These are phyloP conservation scores for Hordeum marinum DNA, from an alignment of 176 grass and related monocot species.

Conservation along the genomic window DNA sequence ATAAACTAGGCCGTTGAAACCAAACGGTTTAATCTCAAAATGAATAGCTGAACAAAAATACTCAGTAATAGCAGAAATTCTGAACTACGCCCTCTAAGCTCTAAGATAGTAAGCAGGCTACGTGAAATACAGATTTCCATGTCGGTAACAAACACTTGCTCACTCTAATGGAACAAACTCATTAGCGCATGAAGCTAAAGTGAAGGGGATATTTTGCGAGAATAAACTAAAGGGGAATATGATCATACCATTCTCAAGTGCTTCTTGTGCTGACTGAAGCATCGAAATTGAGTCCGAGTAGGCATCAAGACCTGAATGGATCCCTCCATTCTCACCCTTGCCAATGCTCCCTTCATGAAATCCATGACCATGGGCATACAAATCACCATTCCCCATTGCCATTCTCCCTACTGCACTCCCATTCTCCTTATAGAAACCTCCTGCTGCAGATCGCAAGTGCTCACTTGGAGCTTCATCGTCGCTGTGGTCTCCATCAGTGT, in stretches of 20 bases:
- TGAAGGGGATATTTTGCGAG: background rate
- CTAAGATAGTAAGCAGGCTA: background rate
- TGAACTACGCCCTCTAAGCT: background rate
- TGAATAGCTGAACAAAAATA: background rate
- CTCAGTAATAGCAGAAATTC: background rate
- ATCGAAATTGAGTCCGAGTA: slow-evolving; percentile 46
- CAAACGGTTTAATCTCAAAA: background rate
- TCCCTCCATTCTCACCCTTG: slow-evolving; percentile 47
- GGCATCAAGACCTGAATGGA: slow-evolving; percentile 38
- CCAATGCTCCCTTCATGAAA: slow-evolving; percentile 21
- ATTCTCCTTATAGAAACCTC: slow-evolving; percentile 50
- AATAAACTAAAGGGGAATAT: background rate
- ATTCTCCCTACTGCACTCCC: slow-evolving; percentile 27
- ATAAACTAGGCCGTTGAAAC: background rate
- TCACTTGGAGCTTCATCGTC: slow-evolving; percentile 44
- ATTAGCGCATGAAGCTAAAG: background rate
- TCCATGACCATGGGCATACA: slow-evolving; percentile 12
- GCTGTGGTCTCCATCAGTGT: slow-evolving; percentile 49
- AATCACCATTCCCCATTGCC: slow-evolving; percentile 29
- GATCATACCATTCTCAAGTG: slow-evolving; percentile 78
- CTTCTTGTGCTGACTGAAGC: slow-evolving; percentile 66
- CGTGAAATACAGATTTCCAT: background rate
- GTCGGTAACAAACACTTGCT: background rate
- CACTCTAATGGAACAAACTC: background rate
- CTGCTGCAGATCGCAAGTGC: slow-evolving; percentile 23